Conservation (phyloP, 2,329 filamentous ascomycete species). For the Exophiala aquamarina region DNA sequence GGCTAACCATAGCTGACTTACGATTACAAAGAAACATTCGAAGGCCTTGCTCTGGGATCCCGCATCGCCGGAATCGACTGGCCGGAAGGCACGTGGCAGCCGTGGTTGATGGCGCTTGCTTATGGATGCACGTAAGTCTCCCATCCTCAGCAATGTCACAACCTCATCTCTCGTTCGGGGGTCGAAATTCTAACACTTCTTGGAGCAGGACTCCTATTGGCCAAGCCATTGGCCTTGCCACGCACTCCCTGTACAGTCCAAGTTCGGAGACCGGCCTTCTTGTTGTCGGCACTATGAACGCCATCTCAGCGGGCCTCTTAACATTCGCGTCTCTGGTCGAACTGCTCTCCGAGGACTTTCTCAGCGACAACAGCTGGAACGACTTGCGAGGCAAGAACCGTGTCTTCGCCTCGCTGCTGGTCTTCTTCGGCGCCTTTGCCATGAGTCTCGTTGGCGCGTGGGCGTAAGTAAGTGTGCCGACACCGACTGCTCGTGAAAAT, state of each 20-base stretch:
- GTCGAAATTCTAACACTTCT: not conserved
- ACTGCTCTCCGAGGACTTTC: slow-evolving; percentile 74
- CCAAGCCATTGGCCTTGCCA: slow-evolving; percentile 74
- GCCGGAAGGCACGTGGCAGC: slow-evolving; percentile 59
- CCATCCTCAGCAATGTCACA: slow-evolving; percentile 73
- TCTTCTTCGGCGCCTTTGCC: slow-evolving; percentile 1
- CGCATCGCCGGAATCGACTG: slow-evolving; percentile 68
- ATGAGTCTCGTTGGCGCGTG: slow-evolving; percentile 1
- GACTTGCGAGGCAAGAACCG: not conserved
- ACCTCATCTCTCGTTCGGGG: not conserved
- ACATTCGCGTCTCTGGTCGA: slow-evolving; percentile 77
- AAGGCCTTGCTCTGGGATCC: slow-evolving; percentile 79
- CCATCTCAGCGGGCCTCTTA: slow-evolving; percentile 73
- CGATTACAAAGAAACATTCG: slow-evolving; percentile 63
- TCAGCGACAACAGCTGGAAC: slow-evolving; percentile 69
- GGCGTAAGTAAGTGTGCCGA: not conserved
- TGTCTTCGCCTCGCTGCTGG: not conserved
- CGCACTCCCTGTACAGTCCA: slow-evolving; percentile 74
- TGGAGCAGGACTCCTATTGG: slow-evolving; percentile 74
- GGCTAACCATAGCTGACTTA: not conserved
- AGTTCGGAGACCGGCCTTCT: slow-evolving; percentile 70
- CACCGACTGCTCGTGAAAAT: too few species aligned
- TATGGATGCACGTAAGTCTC: slow-evolving; percentile 76
- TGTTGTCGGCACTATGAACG: slow-evolving; percentile 80
- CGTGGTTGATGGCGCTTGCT: slow-evolving; percentile 66